Evolutionary conservation across 2,329 filamentous ascomycete genomes (phyloP).

Genomic region (Ceratocystis cacaofunesta): DNA sequence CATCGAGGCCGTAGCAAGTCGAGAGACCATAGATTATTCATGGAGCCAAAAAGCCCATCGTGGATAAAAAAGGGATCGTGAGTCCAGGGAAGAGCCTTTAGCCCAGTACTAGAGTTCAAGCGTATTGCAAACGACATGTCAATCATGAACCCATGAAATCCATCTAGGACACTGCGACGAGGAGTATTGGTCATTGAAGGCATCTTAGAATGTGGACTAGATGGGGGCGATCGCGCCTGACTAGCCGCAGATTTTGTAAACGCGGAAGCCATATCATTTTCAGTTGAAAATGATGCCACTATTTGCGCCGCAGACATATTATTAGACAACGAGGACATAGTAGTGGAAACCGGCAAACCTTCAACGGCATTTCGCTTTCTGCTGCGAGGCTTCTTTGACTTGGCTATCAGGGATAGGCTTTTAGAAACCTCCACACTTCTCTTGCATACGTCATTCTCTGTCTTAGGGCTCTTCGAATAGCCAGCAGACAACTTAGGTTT

Average conservation of each 20-base stretch:
- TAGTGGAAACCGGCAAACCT: neutral
- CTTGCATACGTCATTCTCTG: neutral
- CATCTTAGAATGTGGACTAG: neutral
- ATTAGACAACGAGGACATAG: neutral
- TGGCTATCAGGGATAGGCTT: neutral
- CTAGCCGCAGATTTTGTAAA: neutral
- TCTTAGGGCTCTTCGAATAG: neutral
- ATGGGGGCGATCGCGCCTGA: neutral
- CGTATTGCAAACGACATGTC: constrained; percentile 1
- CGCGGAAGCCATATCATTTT: neutral
- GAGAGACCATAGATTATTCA: neutral
- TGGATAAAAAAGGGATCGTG: constrained; percentile 16
- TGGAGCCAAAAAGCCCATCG: constrained; percentile 7
- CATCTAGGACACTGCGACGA: neutral
- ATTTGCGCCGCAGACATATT: neutral
- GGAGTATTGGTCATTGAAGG: neutral
- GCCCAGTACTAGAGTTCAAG: neutral
- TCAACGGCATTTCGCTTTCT: neutral
- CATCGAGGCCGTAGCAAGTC: neutral
- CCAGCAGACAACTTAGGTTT: neutral
- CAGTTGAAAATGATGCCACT: neutral
- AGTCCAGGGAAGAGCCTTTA: constrained; percentile 6
- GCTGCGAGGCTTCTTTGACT: neutral
- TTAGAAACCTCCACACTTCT: neutral
- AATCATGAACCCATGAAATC: neutral